phyloP scores from a whole-genome alignment of 2,329 filamentous ascomycete genomes.

The Colletotrichum liaoningense region DNA sequence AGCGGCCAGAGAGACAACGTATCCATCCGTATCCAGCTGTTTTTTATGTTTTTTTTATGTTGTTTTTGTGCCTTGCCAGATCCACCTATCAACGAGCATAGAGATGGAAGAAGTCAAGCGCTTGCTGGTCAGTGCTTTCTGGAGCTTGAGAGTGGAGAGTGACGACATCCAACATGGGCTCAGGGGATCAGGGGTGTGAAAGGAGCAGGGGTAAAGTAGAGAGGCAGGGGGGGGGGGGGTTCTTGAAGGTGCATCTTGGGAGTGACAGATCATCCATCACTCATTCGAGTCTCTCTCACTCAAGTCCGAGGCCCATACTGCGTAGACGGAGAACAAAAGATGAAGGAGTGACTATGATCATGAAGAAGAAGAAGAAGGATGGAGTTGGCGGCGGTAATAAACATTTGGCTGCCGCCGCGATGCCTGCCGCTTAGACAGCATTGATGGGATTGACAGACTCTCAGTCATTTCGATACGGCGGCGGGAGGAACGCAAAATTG shows the following conservation, averaged over 20 bases:
- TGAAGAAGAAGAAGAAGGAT: neutral
- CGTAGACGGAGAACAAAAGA: neutral
- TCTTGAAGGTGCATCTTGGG: neutral
- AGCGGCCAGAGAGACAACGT: neutral
- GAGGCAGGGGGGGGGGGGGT: neutral
- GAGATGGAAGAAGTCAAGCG: neutral
- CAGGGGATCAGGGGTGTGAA: neutral
- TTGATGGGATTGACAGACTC: neutral
- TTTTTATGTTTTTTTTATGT: neutral
- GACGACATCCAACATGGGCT: conserved; percentile 30
- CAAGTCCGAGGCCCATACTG: neutral
- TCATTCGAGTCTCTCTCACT: neutral
- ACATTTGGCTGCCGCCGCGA: too few relatives aligned
- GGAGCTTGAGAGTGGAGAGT: conserved; percentile 21
- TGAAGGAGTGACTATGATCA: neutral
- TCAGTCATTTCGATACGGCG: neutral
- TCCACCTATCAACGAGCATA: neutral
- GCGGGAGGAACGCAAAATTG: neutral
- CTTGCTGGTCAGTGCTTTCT: conserved; percentile 9
- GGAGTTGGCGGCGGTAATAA: neutral
- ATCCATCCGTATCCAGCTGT: neutral
- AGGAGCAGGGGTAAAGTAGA: neutral
- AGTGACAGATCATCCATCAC: neutral
- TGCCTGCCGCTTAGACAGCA: neutral
- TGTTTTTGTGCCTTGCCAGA: conserved; percentile 3